Conservation (phyloP, 305 asterid genomes). For the Fraxinus sp. region DNA sequence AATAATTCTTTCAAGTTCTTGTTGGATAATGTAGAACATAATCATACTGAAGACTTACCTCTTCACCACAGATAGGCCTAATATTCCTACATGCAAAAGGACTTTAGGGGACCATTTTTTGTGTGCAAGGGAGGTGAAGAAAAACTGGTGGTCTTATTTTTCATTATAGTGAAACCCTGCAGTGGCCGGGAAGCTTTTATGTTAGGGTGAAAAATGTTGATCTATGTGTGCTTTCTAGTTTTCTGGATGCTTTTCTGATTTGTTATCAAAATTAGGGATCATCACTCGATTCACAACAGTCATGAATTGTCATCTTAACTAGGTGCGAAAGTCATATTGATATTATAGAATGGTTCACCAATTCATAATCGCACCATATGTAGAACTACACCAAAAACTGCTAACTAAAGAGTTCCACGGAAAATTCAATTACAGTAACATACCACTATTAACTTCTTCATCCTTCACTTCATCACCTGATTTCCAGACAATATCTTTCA, state of each 20-base stretch:
- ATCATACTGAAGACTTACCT: background rate
- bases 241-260: background rate
- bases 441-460: slow-evolving; percentile 41
- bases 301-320: background rate
- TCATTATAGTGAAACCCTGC: background rate
- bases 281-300: background rate
- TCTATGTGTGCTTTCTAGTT: background rate
- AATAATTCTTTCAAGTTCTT: background rate
- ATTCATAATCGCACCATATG: background rate
- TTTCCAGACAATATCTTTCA: slow-evolving; percentile 91
- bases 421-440: background rate
- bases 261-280: background rate
- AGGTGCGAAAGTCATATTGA: background rate
- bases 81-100: background rate
- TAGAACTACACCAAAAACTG: background rate
- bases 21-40: background rate
- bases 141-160: background rate
- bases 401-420: background rate
- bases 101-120: background rate
- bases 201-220: background rate
- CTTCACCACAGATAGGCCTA: background rate
- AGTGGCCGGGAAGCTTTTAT: background rate
- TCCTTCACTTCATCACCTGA: slow-evolving; percentile 58
- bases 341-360: background rate
- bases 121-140: background rate